A percentile compares a stretch with the other conserved stretches of the same genome.
Evolutionary conservation across 768 basidiomycete genomes (phyloP).

Genomic region (Rhodotorula diobovata): DNA sequence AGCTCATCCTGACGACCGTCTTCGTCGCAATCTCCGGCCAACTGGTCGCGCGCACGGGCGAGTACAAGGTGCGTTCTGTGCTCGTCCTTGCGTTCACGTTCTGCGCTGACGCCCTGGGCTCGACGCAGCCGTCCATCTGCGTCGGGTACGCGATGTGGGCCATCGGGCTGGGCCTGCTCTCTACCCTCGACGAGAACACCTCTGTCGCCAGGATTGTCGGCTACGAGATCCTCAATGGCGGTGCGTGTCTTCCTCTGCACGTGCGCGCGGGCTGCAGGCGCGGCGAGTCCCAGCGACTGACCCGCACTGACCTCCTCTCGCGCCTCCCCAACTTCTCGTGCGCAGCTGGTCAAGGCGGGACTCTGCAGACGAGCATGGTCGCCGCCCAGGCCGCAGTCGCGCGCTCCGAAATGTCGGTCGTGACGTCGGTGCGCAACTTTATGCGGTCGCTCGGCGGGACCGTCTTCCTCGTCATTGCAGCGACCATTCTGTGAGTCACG

Average conservation of each 20-base stretch:
- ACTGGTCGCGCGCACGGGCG: conserved; percentile 49
- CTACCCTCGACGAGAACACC: conserved; percentile 57
- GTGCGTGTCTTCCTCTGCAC: background rate
- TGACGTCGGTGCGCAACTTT: conserved; percentile 67
- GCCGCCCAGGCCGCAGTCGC: conserved; percentile 69
- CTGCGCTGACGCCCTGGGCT: background rate
- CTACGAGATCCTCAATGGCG: conserved; percentile 60
- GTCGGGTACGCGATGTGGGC: conserved; percentile 66
- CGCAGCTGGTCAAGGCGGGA: conserved; percentile 57
- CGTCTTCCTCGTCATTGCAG: conserved; percentile 60
- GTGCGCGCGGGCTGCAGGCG: background rate
- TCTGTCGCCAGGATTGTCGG: conserved; percentile 56
- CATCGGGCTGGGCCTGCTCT: conserved; percentile 65
- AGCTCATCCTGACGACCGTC: conserved; percentile 54
- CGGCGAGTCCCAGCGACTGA: background rate
- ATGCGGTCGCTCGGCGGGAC: conserved; percentile 67
- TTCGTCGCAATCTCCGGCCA: conserved; percentile 35
- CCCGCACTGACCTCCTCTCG: background rate
- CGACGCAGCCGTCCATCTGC: conserved; percentile 54
- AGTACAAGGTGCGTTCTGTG: conserved; percentile 39
- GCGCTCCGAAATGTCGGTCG: conserved; percentile 69
- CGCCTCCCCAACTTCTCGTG: background rate
- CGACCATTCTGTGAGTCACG: conserved; percentile 53
- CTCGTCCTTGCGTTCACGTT: background rate
- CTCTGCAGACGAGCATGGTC: conserved; percentile 55